phyloP scores from a whole-genome alignment of 2,329 filamentous ascomycete species.

The Ceratocystiopsis minuta region DNA sequence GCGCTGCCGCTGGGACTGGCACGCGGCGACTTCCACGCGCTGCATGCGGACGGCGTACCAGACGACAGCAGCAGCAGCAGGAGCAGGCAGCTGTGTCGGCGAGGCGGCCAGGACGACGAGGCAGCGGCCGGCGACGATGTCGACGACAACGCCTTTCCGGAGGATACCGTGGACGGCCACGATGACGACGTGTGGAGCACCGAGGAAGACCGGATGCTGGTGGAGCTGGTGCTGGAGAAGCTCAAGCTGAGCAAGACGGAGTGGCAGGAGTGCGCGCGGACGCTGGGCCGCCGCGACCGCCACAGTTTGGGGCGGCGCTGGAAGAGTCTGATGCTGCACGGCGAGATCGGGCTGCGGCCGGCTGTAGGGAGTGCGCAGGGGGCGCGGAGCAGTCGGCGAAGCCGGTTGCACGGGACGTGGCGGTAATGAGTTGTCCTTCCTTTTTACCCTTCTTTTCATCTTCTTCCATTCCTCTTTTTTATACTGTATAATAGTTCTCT shows the following conservation, averaged over 20 bases:
- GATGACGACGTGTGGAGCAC: constrained; percentile 36
- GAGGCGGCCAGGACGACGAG: constrained; percentile 21
- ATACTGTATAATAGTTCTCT: neutral
- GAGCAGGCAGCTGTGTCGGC: neutral
- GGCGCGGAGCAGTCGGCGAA: constrained; percentile 23
- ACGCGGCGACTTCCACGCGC: constrained; percentile 37
- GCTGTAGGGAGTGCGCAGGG: neutral
- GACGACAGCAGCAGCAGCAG: constrained; percentile 8
- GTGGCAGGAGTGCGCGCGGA: constrained; percentile 50
- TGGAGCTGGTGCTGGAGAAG: constrained; percentile 51
- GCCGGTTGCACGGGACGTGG: constrained; percentile 37
- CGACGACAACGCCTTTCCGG: no score
- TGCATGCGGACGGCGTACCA: constrained; percentile 19
- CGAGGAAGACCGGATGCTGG: constrained; percentile 45
- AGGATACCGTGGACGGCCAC: no score
- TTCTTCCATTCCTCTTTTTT: neutral
- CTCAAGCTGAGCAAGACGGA: constrained; percentile 44
- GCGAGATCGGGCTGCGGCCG: constrained; percentile 39
- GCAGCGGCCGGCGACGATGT: constrained; percentile 25
- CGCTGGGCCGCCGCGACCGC: constrained; percentile 37
- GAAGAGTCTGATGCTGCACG: constrained; percentile 41
- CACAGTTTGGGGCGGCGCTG: constrained; percentile 39
- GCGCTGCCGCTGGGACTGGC: constrained; percentile 41
- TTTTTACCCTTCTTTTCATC: neutral
- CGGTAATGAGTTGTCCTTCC: constrained; percentile 17